These are phyloP conservation scores for Trichomonas gallinae DNA, from an alignment of 208 protist species.

Conservation along the genomic window DNA sequence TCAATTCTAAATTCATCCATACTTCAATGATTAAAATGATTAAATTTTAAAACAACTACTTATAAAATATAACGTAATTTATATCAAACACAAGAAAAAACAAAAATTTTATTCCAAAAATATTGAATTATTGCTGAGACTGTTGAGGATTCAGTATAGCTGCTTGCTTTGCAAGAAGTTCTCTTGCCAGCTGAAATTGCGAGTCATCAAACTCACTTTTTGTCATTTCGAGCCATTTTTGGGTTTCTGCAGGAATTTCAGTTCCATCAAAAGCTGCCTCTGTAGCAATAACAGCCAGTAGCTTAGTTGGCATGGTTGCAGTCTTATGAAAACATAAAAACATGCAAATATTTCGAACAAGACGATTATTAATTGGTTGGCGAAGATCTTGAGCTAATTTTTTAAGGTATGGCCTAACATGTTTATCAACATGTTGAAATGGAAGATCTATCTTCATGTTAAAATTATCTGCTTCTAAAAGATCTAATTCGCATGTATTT, in stretches of 20 bases:
- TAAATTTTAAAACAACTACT: too few relatives aligned
- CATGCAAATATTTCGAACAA: not conserved
- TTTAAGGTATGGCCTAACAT: not conserved
- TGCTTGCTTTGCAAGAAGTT: not conserved
- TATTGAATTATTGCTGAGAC: not conserved
- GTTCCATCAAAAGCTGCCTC: not conserved
- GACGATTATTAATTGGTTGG: not conserved
- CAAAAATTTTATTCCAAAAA: not conserved
- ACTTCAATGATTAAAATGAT: too few relatives aligned
- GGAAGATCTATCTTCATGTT: not conserved
- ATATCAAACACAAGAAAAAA: not conserved
- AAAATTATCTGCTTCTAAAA: not conserved
- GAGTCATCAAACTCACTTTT: not conserved
- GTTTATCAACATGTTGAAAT: not conserved
- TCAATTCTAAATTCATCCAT: too few relatives aligned
- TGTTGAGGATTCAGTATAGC: not conserved
- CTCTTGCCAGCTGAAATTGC: not conserved
- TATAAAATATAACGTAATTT: not conserved
- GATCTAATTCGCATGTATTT: not conserved
- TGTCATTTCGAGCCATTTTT: not conserved
- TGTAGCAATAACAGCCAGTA: not conserved
- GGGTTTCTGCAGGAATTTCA: not conserved
- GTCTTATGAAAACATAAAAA: not conserved
- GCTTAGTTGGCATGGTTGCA: not conserved
- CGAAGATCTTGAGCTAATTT: not conserved